phyloP scores from a whole-genome alignment of 176 grass and related monocot species.

The Zoysia japonica region DNA sequence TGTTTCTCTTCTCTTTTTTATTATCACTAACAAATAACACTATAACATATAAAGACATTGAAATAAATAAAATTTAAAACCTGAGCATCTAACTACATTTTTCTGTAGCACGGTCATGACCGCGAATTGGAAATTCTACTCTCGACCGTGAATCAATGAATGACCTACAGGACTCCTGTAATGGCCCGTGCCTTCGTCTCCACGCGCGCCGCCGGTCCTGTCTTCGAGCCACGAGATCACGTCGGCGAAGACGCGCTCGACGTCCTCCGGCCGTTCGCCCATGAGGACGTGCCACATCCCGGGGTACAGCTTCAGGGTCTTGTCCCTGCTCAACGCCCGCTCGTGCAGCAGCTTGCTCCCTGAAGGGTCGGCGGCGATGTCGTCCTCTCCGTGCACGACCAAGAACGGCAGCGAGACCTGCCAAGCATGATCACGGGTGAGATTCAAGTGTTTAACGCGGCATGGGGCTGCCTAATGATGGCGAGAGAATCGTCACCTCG shows the following conservation, averaged over 20 bases:
- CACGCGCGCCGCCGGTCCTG: not conserved
- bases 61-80: not conserved
- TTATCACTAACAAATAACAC: too few relatives aligned
- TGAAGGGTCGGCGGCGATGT: constrained; percentile 48
- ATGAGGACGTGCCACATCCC: constrained; percentile 76
- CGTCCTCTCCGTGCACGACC: constrained; percentile 64
- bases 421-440: not conserved
- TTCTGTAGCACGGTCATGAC: not conserved
- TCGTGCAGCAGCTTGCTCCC: constrained; percentile 65
- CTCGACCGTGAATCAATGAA: not conserved
- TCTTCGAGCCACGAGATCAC: constrained; percentile 58
- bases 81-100: not conserved
- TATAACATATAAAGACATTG: not conserved
- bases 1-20: not conserved
- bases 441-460: not conserved
- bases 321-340: constrained; percentile 62
- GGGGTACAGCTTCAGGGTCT: constrained; percentile 69
- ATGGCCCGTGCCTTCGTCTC: not conserved
- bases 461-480: not conserved
- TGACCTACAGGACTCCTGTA: not conserved
- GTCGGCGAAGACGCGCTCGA: constrained; percentile 57
- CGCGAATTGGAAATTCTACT: not conserved
- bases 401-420: constrained; percentile 69
- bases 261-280: constrained; percentile 49
- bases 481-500: constrained; percentile 35